Conservation (phyloP, 1,284 basidiomycete genomes). For the Malassezia slooffiae region DNA sequence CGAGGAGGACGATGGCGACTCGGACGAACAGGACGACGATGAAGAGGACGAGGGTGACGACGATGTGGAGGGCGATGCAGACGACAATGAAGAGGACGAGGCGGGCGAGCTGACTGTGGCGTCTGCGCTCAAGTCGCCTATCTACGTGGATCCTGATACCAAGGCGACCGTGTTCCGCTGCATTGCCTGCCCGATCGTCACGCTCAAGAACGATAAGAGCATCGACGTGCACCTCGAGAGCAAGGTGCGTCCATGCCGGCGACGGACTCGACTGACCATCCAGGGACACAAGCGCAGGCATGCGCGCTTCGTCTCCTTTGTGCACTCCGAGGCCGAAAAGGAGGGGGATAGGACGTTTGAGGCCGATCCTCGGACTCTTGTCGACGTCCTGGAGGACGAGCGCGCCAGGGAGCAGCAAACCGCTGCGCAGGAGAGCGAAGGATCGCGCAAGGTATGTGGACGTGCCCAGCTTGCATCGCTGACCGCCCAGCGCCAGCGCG, state of each 20-base stretch:
- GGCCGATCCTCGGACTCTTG: slow-evolving; percentile 9
- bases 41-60: slow-evolving; percentile 5
- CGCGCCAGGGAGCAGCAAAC: neutral
- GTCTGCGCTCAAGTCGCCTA: slow-evolving; percentile 7
- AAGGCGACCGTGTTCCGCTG: slow-evolving; percentile 3
- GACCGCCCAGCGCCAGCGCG: neutral
- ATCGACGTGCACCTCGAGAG: slow-evolving; percentile 12
- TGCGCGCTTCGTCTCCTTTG: slow-evolving; percentile 10
- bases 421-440: neutral
- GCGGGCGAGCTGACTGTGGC: slow-evolving; percentile 1
- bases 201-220: slow-evolving; percentile 8
- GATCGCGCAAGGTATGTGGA: neutral
- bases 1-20: neutral
- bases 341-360: slow-evolving; percentile 7
- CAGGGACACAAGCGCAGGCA: slow-evolving; percentile 9
- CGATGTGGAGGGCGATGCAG: neutral
- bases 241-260: slow-evolving; percentile 8
- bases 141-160: slow-evolving; percentile 8
- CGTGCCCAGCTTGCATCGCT: too few relatives aligned
- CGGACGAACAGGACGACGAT: neutral
- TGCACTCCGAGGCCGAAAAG: neutral
- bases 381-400: slow-evolving; percentile 10
- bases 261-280: neutral
- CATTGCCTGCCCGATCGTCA: slow-evolving; percentile 6
- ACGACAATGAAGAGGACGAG: slow-evolving; percentile 4